Conservation (phyloP, 129 eudicot species). For the Flaveria ramosissima region DNA sequence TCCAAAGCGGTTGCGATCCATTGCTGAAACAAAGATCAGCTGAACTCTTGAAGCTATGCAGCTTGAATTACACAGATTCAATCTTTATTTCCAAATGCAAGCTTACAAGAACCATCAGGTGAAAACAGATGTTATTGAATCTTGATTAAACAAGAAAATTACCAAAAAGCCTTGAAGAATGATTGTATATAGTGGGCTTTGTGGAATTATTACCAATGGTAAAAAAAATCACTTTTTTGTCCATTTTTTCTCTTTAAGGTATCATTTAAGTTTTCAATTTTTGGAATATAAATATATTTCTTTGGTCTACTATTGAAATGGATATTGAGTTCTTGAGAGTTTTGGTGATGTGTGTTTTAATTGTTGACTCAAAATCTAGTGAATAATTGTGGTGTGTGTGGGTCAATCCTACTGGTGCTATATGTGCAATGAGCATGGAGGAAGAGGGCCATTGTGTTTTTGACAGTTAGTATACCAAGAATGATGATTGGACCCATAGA, state of each 20-base stretch:
- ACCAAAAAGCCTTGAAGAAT: slow-evolving; percentile 24
- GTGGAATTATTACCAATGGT: slow-evolving; percentile 32
- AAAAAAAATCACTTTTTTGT: slow-evolving; percentile 29
- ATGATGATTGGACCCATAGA: slow-evolving; percentile 35
- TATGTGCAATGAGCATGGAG: not conserved
- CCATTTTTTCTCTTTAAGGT: slow-evolving; percentile 18
- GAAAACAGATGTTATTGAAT: slow-evolving; percentile 15
- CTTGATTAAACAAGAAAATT: slow-evolving; percentile 6
- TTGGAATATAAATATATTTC: slow-evolving; percentile 35
- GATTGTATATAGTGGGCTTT: slow-evolving; percentile 34
- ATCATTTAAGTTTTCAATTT: slow-evolving; percentile 22
- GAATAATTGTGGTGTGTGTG: slow-evolving; percentile 17
- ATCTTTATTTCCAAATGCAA: slow-evolving; percentile 60
- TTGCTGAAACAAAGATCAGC: slow-evolving; percentile 50
- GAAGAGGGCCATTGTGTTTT: slow-evolving; percentile 29
- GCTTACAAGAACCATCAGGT: slow-evolving; percentile 53
- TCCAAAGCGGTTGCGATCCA: slow-evolving; percentile 56
- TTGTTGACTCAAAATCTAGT: slow-evolving; percentile 16
- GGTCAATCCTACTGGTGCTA: not conserved
- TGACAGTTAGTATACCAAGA: slow-evolving; percentile 26
- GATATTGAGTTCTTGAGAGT: slow-evolving; percentile 2
- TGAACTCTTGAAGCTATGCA: slow-evolving; percentile 56
- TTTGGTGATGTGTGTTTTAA: slow-evolving; percentile 15
- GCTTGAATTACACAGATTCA: slow-evolving; percentile 53
- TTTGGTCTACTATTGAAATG: slow-evolving; percentile 12